Percentiles rank a stretch among this genome's conserved stretches.
These are phyloP conservation scores for Turnera subulata DNA, from an alignment of 345 rosid genomes.

Conservation along the genomic window DNA sequence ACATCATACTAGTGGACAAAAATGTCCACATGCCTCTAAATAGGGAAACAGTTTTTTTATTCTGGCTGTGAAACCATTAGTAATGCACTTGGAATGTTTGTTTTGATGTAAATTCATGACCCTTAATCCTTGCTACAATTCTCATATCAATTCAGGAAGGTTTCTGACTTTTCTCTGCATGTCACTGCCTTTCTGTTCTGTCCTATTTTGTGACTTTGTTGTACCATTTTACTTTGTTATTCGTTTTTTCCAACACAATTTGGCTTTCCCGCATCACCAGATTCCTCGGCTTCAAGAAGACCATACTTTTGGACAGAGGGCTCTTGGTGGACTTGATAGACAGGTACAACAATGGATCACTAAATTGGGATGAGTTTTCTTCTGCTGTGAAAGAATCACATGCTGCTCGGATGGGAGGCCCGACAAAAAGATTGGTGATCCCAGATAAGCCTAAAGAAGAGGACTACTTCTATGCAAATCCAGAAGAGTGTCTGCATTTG, in stretches of 20 bases:
- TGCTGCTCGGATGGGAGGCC: constrained; percentile 63
- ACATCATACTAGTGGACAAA: constrained; percentile 7
- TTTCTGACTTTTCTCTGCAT: not conserved
- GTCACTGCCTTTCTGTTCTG: not conserved
- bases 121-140: no score
- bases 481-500: constrained; percentile 76
- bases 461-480: constrained; percentile 91
- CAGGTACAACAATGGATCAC: constrained; percentile 48
- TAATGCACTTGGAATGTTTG: not conserved
- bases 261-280: constrained; percentile 28
- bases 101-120: not conserved
- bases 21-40: constrained; percentile 8
- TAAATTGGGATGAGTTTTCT: constrained; percentile 84
- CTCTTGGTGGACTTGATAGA: constrained; percentile 80
- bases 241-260: not conserved
- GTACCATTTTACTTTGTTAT: not conserved
- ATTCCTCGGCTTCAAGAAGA: constrained; percentile 85
- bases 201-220: not conserved
- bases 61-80: constrained; percentile 9
- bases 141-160: not conserved
- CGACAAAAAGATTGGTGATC: constrained; percentile 53
- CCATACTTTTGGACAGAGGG: constrained; percentile 67
- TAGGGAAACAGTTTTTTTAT: constrained; percentile 2
- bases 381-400: constrained; percentile 70
- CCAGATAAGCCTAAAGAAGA: constrained; percentile 88